These are phyloP conservation scores for Fomitopsis serialis DNA, from an alignment of 768 basidiomycete genomes.

Conservation along the genomic window DNA sequence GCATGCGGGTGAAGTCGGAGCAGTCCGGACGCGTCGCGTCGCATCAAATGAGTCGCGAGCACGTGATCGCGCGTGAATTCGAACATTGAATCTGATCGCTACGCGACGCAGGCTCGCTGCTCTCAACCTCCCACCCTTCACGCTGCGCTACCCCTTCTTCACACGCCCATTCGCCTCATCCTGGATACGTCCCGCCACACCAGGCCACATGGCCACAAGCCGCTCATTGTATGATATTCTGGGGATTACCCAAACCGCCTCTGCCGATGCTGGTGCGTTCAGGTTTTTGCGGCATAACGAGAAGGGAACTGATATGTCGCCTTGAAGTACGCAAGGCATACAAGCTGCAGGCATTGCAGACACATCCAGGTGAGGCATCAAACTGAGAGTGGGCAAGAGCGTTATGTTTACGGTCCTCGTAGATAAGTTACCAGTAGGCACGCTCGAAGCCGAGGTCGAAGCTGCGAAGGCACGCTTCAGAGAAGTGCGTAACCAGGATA, in stretches of 20 bases:
- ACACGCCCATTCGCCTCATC: not conserved
- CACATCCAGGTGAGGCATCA: slow-evolving; percentile 23
- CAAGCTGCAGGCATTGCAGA: slow-evolving; percentile 22
- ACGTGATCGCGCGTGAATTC: not conserved
- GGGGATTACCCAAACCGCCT: slow-evolving; percentile 19
- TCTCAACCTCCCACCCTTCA: not conserved
- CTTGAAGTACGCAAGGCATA: slow-evolving; percentile 27
- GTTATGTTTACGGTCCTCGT: not conserved
- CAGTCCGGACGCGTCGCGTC: not conserved
- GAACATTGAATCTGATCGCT: slow-evolving; percentile 5
- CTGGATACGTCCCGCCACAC: not conserved
- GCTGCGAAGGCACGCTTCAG: slow-evolving; percentile 22
- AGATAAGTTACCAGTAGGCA: slow-evolving; percentile 25
- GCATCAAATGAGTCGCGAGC: not conserved
- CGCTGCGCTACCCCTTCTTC: not conserved
- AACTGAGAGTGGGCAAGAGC: no score
- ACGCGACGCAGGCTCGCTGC: not conserved
- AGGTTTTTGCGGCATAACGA: not conserved
- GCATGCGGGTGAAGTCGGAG: no score
- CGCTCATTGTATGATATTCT: slow-evolving; percentile 24
- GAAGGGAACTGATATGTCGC: not conserved
- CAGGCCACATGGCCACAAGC: slow-evolving; percentile 17
- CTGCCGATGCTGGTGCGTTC: slow-evolving; percentile 23
- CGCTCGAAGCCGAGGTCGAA: slow-evolving; percentile 18
- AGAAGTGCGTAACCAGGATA: slow-evolving; percentile 16